Base-by-base conservation (phyloP, 2,329 filamentous ascomycete species). In the Talaromyces pinophilus region DNA sequence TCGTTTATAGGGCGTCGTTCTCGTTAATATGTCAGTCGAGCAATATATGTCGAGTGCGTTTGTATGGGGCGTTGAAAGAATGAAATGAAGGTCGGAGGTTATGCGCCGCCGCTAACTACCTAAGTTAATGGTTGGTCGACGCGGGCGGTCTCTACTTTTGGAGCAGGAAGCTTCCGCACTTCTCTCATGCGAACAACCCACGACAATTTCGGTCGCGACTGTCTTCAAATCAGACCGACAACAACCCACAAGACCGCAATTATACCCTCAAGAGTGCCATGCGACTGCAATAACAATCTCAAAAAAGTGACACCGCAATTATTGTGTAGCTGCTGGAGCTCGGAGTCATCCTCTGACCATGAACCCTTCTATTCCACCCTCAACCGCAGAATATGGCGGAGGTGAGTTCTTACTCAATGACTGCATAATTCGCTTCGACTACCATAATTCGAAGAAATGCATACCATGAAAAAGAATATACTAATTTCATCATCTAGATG, bases 401-500 rank as follows among this genome's bases (percentile, higher is more conserved):
- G 81, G 81, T 82, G 80, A 69, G 79, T 78, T 28, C 59, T 52
- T 57, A 64, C 28, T 28, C 50, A 30, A 30, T 30, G 28, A 30
- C 28, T 30, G 28, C 28, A 30, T 30, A 30, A 30, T 17, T 40
- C 38, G 38, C 11, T 40, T 15, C 38, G 38, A 40, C 13, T 15
- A 40, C 13, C 13, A 40, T 40, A 15, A 40, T 15, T 5, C 46
- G 19, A 52, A 52, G 15, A 19, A 3, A 19, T 17, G 5, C 17
- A 15, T 6, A 4, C 5, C 30, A 25, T 13, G 1, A 7, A 17
- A 22, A 38, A 35, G 28, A 33, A 33, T 10, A 25, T 62, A 62
- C 64, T 66, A 38, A 66, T 8, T 22, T 7, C 2, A 10, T 13
- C 13, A 30, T 42, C 7, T 73, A 97, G 95, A 99, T 84, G 95